Evolutionary conservation across 2,329 filamentous ascomycete species (phyloP).

Genomic region (Clonostachys solani): DNA sequence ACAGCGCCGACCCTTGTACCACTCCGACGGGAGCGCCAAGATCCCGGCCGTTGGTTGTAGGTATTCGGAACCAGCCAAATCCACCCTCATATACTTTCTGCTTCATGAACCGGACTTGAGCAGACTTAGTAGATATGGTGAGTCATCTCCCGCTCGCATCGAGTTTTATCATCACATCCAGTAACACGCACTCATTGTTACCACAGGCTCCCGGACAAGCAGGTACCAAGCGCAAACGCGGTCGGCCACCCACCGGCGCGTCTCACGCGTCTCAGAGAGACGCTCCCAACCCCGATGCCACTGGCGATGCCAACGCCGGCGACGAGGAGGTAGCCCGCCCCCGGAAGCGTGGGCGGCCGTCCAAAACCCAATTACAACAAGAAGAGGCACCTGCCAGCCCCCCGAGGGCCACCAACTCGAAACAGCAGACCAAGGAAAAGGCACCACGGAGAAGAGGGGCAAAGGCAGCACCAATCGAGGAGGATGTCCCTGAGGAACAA

Average conservation of each 20-base stretch:
- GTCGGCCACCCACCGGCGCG: constrained; percentile 32
- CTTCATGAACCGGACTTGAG: no score
- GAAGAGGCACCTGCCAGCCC: neutral
- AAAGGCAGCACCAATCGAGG: no score
- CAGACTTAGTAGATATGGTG: no score
- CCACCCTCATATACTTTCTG: no score
- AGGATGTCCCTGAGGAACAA: no score
- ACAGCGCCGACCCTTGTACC: no score
- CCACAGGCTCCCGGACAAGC: constrained; percentile 5
- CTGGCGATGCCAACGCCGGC: constrained; percentile 14
- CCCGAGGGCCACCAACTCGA: no score
- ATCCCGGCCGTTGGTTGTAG: no score
- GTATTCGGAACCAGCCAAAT: no score
- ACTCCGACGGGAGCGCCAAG: no score
- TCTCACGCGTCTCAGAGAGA: constrained; percentile 19
- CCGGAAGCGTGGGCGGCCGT: constrained; percentile 7
- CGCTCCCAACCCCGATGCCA: constrained; percentile 1
- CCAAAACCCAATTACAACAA: neutral
- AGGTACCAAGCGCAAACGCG: constrained; percentile 36
- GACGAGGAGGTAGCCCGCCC: constrained; percentile 14
- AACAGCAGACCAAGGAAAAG: no score
- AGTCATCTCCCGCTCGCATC: neutral
- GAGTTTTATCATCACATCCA: neutral
- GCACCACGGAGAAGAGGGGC: no score
- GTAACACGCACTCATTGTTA: neutral